These are phyloP conservation scores for Malassezia sp. DNA, from an alignment of 1,284 basidiomycete species.

Conservation along the genomic window DNA sequence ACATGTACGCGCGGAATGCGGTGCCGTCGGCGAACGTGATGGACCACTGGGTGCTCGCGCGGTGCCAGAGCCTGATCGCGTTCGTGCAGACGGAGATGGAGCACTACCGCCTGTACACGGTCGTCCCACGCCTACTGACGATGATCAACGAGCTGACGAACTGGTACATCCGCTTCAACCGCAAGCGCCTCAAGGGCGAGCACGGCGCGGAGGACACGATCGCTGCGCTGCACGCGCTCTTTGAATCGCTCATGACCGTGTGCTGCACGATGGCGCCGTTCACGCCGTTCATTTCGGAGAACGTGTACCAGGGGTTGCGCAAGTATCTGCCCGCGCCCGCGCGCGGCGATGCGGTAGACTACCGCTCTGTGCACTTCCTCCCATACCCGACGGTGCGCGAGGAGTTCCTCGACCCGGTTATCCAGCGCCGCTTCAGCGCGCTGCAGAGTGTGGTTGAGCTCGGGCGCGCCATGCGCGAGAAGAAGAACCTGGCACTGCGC, in stretches of 20 bases:
- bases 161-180: slow-evolving; percentile 99
- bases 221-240: slow-evolving; percentile 83
- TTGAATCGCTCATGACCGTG: slow-evolving; percentile 86
- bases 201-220: slow-evolving; percentile 79
- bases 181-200: slow-evolving; percentile 87
- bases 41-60: slow-evolving; percentile 95
- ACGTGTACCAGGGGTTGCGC: slow-evolving; percentile 81
- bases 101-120: slow-evolving; percentile 91
- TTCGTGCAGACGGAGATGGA: slow-evolving; percentile 90
- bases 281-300: slow-evolving; percentile 95
- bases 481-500: slow-evolving; percentile 58
- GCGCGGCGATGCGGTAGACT: slow-evolving; percentile 57
- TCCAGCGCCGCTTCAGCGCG: slow-evolving; percentile 85
- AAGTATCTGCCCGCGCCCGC: slow-evolving; percentile 55
- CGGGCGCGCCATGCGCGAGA: slow-evolving; percentile 77
- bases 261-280: slow-evolving; percentile 96
- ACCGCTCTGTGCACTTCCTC: slow-evolving; percentile 88
- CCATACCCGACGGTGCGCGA: slow-evolving; percentile 83
- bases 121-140: slow-evolving; percentile 83
- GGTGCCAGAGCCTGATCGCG: slow-evolving; percentile 89
- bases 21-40: slow-evolving; percentile 83
- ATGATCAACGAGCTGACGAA: slow-evolving; percentile 95
- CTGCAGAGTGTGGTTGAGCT: slow-evolving; percentile 93
- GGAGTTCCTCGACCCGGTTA: slow-evolving; percentile 90
- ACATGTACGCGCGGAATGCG: slow-evolving; percentile 76